Percentiles rank a stretch among this genome's conserved stretches.
These are phyloP conservation scores for Aschersonia sp. DNA, from an alignment of 2,329 filamentous ascomycete species.

Conservation along the genomic window DNA sequence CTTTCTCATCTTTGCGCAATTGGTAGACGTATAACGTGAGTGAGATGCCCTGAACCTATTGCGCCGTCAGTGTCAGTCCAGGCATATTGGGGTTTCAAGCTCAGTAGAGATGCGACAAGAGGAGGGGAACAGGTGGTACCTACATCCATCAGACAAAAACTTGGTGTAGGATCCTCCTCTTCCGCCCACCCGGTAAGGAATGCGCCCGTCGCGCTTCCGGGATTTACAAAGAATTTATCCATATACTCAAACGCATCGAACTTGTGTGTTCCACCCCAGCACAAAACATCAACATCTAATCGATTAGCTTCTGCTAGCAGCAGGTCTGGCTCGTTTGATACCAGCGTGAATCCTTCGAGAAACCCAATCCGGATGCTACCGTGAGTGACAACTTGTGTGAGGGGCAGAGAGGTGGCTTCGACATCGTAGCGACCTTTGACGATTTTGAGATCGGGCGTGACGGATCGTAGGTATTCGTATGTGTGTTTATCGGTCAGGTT, in stretches of 20 bases:
- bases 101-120: background rate
- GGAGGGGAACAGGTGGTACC: slow-evolving; percentile 24
- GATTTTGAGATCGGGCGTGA: slow-evolving; percentile 59
- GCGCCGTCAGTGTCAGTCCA: background rate
- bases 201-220: slow-evolving; percentile 51
- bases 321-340: slow-evolving; percentile 51
- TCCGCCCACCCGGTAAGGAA: slow-evolving; percentile 44
- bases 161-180: slow-evolving; percentile 66
- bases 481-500: slow-evolving; percentile 69
- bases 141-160: slow-evolving; percentile 97
- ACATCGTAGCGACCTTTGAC: slow-evolving; percentile 54
- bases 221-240: slow-evolving; percentile 62
- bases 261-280: slow-evolving; percentile 53
- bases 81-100: no score
- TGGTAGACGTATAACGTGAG: slow-evolving; percentile 93
- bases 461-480: slow-evolving; percentile 65
- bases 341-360: slow-evolving; percentile 53
- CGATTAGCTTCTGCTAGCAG: slow-evolving; percentile 54
- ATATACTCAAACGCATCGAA: slow-evolving; percentile 62
- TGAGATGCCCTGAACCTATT: slow-evolving; percentile 85
- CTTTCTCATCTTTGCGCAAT: slow-evolving; percentile 61
- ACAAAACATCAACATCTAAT: slow-evolving; percentile 54
- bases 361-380: slow-evolving; percentile 52
- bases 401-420: slow-evolving; percentile 48
- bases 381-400: slow-evolving; percentile 53